Conservation (phyloP, 2,329 filamentous ascomycete genomes). For the Aureobasidium sp. region DNA sequence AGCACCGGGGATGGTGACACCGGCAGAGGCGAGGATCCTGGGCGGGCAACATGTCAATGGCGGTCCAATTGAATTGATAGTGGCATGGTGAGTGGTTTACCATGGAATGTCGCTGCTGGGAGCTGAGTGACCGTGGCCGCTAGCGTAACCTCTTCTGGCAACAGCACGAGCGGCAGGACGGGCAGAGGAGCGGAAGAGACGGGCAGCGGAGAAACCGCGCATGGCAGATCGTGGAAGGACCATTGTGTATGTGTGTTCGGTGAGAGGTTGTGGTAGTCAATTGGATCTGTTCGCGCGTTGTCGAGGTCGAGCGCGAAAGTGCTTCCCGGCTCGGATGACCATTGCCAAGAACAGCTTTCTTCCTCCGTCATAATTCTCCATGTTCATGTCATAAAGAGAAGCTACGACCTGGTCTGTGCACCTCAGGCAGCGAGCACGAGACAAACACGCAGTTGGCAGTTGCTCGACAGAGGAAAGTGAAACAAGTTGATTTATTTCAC, state of each 20-base stretch:
- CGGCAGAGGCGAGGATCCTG: conserved; percentile 31
- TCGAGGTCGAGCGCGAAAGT: too few species aligned
- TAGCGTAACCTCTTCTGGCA: conserved; percentile 30
- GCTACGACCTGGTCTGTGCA: neutral
- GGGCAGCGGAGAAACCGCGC: conserved; percentile 28
- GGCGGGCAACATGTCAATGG: neutral
- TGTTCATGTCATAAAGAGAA: neutral
- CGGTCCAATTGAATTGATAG: neutral
- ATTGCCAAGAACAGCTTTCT: neutral
- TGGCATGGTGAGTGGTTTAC: conserved; percentile 19
- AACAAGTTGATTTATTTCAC: neutral
- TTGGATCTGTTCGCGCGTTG: too few species aligned
- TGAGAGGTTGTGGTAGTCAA: neutral
- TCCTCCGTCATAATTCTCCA: neutral
- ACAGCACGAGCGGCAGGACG: conserved; percentile 25
- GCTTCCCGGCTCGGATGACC: too few species aligned
- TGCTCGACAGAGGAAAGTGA: neutral
- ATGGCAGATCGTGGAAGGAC: conserved; percentile 30
- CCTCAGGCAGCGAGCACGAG: neutral
- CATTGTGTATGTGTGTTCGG: conserved; percentile 26
- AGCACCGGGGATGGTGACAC: conserved; percentile 28
- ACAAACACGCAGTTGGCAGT: neutral
- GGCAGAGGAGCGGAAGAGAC: conserved; percentile 26
- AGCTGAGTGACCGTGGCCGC: conserved; percentile 20
- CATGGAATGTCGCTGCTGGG: conserved; percentile 32